phyloP scores from a whole-genome alignment of 768 basidiomycete genomes.

The Kwoniella sp. region DNA sequence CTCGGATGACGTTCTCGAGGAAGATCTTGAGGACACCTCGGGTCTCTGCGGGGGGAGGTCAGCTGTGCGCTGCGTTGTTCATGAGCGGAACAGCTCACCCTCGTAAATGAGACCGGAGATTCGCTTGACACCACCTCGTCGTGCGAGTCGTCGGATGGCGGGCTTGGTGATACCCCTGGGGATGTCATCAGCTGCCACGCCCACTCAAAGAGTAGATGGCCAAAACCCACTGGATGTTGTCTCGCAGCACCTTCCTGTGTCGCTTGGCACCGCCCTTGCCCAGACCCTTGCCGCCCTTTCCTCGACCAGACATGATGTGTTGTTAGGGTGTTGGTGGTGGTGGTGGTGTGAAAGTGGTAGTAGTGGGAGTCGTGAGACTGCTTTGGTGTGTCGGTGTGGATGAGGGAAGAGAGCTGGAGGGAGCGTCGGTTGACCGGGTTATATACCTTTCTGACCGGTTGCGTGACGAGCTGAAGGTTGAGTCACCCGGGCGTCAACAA shows the following conservation, averaged over 20 bases:
- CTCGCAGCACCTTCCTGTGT: conserved; percentile 89
- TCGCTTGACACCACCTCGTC: conserved; percentile 91
- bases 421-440: neutral
- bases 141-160: conserved; percentile 86
- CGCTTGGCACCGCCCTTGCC: conserved; percentile 82
- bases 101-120: conserved; percentile 71
- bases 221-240: conserved; percentile 51
- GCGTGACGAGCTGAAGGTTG: no score
- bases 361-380: conserved; percentile 3
- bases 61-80: neutral
- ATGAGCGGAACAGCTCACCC: conserved; percentile 46
- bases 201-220: neutral
- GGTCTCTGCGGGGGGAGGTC: conserved; percentile 57
- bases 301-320: conserved; percentile 82
- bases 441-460: conserved; percentile 6
- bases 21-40: conserved; percentile 88
- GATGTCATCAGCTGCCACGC: neutral
- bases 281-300: conserved; percentile 75
- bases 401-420: neutral
- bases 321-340: conserved; percentile 31
- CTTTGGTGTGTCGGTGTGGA: conserved; percentile 8
- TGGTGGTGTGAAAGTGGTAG: conserved; percentile 4
- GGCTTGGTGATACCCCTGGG: conserved; percentile 75
- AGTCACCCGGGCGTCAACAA: conserved; percentile 4
- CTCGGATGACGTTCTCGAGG: conserved; percentile 65